These are phyloP conservation scores for Trametes hirsuta DNA, from an alignment of 1,284 basidiomycete genomes.

Conservation along the genomic window DNA sequence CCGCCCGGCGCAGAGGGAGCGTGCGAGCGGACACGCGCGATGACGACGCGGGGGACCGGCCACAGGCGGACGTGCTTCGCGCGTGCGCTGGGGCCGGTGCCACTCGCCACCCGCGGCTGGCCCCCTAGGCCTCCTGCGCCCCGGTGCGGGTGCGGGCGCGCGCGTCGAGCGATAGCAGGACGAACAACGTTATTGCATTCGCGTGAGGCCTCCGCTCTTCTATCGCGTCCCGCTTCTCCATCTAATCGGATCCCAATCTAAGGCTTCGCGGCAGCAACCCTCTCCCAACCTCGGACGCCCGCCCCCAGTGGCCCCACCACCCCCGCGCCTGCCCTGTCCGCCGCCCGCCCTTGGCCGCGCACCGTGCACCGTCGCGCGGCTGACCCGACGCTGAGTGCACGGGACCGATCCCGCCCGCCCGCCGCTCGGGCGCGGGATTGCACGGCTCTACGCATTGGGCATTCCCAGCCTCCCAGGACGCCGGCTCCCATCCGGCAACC, in stretches of 20 bases:
- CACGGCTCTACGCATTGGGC: not conserved
- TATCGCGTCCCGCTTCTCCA: slow-evolving; percentile 11
- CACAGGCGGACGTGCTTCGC: not conserved
- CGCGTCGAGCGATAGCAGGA: not conserved
- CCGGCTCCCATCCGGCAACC: not conserved
- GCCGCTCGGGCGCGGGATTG: not conserved
- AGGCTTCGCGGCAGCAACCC: not conserved
- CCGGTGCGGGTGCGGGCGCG: not conserved
- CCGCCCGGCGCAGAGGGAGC: not conserved
- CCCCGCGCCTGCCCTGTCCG: not conserved
- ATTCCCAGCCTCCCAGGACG: not conserved
- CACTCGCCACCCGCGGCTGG: too few species aligned
- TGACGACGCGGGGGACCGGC: not conserved
- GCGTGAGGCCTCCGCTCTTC: slow-evolving; percentile 8
- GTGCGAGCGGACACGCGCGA: not conserved
- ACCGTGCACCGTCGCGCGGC: not conserved
- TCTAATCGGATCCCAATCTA: slow-evolving; percentile 10
- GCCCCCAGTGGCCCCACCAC: not conserved
- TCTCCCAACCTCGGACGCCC: not conserved
- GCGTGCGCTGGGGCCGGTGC: not conserved
- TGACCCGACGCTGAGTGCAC: not conserved
- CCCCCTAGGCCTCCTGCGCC: not conserved
- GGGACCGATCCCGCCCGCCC: not conserved
- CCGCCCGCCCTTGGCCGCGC: not conserved
- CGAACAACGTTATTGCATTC: not conserved